A percentile compares a stretch with the other conserved stretches of the same genome.
These are phyloP conservation scores for Spirogloea muscicola DNA, from an alignment of 139 green algal species.

Conservation along the genomic window DNA sequence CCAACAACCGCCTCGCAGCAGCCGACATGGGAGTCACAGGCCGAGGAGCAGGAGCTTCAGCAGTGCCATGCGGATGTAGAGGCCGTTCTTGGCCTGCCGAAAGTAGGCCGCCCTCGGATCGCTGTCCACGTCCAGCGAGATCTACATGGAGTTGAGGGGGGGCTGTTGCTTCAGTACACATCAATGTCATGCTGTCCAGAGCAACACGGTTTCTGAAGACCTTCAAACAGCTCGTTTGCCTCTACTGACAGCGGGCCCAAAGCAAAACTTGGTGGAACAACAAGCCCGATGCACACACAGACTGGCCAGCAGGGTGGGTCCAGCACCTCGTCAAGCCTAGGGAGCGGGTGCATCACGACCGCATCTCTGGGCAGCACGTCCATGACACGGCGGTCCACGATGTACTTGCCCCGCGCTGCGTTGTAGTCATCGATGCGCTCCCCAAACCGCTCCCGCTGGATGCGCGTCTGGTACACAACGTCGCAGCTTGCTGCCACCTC, in stretches of 20 bases:
- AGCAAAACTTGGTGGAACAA: not conserved
- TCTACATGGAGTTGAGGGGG: constrained; percentile 56
- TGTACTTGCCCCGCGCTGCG: constrained; percentile 67
- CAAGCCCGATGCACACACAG: not conserved
- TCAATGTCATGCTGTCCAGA: not conserved
- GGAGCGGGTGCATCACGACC: constrained; percentile 96
- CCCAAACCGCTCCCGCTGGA: constrained; percentile 95
- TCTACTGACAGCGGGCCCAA: not conserved
- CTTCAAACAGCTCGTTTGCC: not conserved
- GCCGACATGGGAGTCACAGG: no score
- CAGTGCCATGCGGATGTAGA: constrained; percentile 97
- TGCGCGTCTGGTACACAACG: constrained; percentile 97
- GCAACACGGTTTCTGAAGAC: no score
- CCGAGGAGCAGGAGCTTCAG: constrained; percentile 70
- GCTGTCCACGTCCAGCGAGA: constrained; percentile 81
- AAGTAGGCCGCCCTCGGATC: constrained; percentile 97
- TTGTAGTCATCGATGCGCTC: constrained; percentile 53
- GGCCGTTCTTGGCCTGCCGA: constrained; percentile 91
- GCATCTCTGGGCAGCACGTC: constrained; percentile 66
- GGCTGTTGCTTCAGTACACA: not conserved
- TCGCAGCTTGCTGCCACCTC: constrained; percentile 71
- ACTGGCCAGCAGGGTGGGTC: not conserved
- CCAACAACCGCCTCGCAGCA: no score
- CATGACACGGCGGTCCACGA: constrained; percentile 85
- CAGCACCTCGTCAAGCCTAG: constrained; percentile 85